These are phyloP conservation scores for Neurospora sp. DNA, from an alignment of 2,329 filamentous ascomycete genomes.

Conservation along the genomic window DNA sequence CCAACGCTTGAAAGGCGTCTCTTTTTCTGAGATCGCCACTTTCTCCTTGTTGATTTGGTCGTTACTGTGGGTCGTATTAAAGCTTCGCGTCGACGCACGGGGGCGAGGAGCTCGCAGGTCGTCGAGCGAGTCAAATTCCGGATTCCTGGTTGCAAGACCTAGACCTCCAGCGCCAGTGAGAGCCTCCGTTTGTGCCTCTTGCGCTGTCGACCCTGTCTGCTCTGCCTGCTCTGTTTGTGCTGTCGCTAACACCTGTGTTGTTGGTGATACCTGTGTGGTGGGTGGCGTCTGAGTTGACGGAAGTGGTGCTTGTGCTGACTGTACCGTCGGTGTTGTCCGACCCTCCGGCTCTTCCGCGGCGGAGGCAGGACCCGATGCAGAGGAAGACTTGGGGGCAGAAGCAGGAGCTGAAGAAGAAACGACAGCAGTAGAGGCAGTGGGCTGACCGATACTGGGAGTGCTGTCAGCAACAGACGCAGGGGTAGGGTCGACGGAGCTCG, in stretches of 20 bases:
- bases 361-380: neutral
- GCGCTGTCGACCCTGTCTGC: neutral
- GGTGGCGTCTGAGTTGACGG: neutral
- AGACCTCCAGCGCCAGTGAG: slow-evolving; percentile 52
- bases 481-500: neutral
- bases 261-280: neutral
- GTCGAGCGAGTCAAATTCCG: slow-evolving; percentile 51
- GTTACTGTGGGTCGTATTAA: slow-evolving; percentile 38
- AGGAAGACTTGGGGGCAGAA: neutral
- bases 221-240: neutral
- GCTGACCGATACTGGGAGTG: neutral
- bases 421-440: slow-evolving; percentile 1
- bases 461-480: neutral
- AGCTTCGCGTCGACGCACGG: slow-evolving; percentile 42
- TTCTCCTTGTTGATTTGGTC: slow-evolving; percentile 46
- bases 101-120: slow-evolving; percentile 42
- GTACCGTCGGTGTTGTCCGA: slow-evolving; percentile 8
- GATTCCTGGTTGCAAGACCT: slow-evolving; percentile 50
- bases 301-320: neutral
- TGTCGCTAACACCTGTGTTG: neutral
- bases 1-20: slow-evolving; percentile 30
- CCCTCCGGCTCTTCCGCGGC: slow-evolving; percentile 6
- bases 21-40: slow-evolving; percentile 36
- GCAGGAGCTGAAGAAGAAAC: slow-evolving; percentile 2
- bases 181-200: slow-evolving; percentile 3